phyloP scores from a whole-genome alignment of 75 land plant genomes.

The Cupressus sempervirens region DNA sequence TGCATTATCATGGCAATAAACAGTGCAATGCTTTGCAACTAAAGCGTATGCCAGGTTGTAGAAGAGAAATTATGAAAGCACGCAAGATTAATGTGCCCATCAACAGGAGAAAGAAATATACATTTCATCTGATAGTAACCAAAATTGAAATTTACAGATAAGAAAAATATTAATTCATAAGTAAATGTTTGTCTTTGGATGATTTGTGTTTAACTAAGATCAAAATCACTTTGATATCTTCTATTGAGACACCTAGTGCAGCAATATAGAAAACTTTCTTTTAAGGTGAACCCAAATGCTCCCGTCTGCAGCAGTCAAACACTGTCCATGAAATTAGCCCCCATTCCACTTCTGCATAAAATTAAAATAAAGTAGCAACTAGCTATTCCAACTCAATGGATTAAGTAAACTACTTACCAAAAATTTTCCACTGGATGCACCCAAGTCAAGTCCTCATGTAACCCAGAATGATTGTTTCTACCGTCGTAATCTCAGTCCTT shows the following conservation, averaged over 20 bases:
- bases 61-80: neutral
- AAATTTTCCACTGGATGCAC: neutral
- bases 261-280: neutral
- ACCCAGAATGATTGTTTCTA: neutral
- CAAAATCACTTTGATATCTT: neutral
- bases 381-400: neutral
- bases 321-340: neutral
- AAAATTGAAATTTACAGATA: neutral
- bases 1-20: neutral
- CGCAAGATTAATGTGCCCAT: neutral
- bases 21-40: neutral
- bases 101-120: neutral
- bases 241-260: neutral
- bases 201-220: neutral
- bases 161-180: neutral
- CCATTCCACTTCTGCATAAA: neutral
- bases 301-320: neutral
- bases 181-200: neutral
- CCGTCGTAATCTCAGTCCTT: neutral
- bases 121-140: neutral
- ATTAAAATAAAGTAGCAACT: neutral
- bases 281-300: neutral
- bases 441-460: neutral
- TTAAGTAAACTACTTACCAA: neutral
- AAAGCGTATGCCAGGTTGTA: neutral